Evolutionary conservation across 805 yeast species (phyloP), one percentile per base, ranked within the genome.

Genomic region (Saccharomycopsis sp.): DNA sequence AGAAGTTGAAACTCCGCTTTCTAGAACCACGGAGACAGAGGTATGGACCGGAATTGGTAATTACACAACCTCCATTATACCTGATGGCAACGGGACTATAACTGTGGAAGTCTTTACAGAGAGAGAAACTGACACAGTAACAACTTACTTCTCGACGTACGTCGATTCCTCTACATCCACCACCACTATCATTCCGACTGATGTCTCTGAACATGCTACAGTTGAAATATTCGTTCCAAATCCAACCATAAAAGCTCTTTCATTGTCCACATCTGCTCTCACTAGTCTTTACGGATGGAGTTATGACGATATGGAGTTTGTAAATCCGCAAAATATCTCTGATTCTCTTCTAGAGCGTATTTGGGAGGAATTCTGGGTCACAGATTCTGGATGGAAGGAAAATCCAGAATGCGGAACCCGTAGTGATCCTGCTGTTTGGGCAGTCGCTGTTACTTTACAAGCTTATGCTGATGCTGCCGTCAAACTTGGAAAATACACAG

Each of bases 371-470:
- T 44, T n/a, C 8, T 44, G 49, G 49, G 49, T 44, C 20, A 3
- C 49, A 3, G 49, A 12, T 44, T 17, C 5, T 17, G 49, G 49
- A 7, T 44, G 49, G 49, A 44, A 44, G 12, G 49, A 44, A 19
- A 44, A 44, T 44, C 49, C 49, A 44, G 49, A 44, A 44, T 44
- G 49, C 12, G 49, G 49, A n/a, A 17, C 49, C 5, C 49, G 49
- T 19, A 17, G 22, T 44, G 49, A 8, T 44, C 49, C 49, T 3
- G 54, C 34, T 38, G 79, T 84, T 15, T 85, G 89, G 88, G 83
- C 87, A 0, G 81, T 82, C 3, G 77, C 87, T 0, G 84, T 85
- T 24, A 85, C 82, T 1, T 78, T 78, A 0, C 90, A 85, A 67
- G 85, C 88, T 0, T 73, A 84, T 55, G 82, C 83, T 1, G 90